These are phyloP conservation scores for Vanrija pseudolonga DNA, from an alignment of 1,284 basidiomycete species.

Conservation along the genomic window DNA sequence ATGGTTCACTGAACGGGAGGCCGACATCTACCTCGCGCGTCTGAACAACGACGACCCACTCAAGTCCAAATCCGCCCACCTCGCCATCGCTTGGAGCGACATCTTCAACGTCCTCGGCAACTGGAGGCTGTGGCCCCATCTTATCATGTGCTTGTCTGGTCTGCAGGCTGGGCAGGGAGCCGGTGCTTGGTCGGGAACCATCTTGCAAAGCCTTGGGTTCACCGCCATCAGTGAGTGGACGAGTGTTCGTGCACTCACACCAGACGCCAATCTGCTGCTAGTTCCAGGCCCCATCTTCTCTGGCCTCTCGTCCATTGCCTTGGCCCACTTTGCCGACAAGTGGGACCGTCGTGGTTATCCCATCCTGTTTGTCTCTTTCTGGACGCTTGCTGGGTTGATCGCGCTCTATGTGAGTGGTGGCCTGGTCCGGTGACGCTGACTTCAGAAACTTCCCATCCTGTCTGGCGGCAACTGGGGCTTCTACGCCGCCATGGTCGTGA, in stretches of 20 bases:
- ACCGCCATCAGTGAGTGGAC: not conserved
- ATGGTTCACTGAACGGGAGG: constrained; percentile 50
- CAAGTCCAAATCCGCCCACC: not conserved
- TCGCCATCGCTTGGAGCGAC: not conserved
- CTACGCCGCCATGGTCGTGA: constrained; percentile 10
- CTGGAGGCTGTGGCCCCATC: constrained; percentile 1
- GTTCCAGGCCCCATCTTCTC: not conserved
- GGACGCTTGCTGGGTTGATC: constrained; percentile 7
- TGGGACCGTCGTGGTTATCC: constrained; percentile 2
- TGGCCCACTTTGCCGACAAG: constrained; percentile 4
- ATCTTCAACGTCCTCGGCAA: constrained; percentile 1
- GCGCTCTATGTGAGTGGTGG: constrained; percentile 2
- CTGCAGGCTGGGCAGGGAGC: constrained; percentile 1
- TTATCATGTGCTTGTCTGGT: constrained; percentile 1
- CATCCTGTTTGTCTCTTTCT: constrained; percentile 4
- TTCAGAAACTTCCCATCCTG: constrained; percentile 4
- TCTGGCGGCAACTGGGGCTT: constrained; percentile 7
- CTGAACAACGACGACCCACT: constrained; percentile 2
- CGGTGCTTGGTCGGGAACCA: not conserved
- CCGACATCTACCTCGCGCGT: constrained; percentile 30
- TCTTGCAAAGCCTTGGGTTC: constrained; percentile 2
- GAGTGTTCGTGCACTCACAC: too few species aligned
- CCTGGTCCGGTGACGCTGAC: not conserved
- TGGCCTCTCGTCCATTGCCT: not conserved
- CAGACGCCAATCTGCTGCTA: constrained; percentile 2